These are phyloP conservation scores for Rhizophora mangle DNA, from an alignment of 345 rosid genomes.

Conservation along the genomic window DNA sequence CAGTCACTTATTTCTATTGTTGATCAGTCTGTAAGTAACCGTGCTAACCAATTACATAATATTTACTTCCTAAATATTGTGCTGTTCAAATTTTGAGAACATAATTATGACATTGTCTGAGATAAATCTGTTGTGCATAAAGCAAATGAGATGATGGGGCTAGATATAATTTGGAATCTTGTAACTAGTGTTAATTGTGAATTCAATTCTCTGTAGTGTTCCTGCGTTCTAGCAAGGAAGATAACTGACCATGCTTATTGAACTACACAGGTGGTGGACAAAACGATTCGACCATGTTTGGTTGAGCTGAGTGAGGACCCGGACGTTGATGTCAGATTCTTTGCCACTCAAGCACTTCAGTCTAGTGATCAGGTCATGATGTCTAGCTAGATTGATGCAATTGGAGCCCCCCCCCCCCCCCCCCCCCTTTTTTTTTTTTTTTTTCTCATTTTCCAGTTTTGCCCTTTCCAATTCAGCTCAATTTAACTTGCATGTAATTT, in stretches of 20 bases:
- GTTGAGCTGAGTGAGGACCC: conserved; percentile 89
- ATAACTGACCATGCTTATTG: neutral
- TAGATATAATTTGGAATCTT: neutral
- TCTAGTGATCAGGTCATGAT: conserved; percentile 72
- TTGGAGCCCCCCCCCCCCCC: neutral
- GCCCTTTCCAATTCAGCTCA: conserved; percentile 2
- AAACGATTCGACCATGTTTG: conserved; percentile 67
- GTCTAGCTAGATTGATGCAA: conserved; percentile 47
- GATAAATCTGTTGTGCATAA: neutral
- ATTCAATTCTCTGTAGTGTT: neutral
- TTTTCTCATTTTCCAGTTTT: neutral
- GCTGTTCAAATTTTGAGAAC: neutral
- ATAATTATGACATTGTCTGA: neutral
- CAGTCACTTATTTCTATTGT: conserved; percentile 86
- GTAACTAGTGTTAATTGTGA: neutral
- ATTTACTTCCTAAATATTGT: neutral
- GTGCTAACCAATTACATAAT: neutral
- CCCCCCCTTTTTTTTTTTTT: too few relatives aligned
- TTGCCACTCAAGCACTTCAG: conserved; percentile 79
- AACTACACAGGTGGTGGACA: conserved; percentile 65
- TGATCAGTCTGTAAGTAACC: conserved; percentile 66
- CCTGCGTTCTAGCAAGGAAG: neutral
- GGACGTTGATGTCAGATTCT: conserved; percentile 86
- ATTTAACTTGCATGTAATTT: conserved; percentile 17
- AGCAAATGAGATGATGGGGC: neutral